Conservation (phyloP, 139 green algal species). For the Nannochloris sp. region DNA sequence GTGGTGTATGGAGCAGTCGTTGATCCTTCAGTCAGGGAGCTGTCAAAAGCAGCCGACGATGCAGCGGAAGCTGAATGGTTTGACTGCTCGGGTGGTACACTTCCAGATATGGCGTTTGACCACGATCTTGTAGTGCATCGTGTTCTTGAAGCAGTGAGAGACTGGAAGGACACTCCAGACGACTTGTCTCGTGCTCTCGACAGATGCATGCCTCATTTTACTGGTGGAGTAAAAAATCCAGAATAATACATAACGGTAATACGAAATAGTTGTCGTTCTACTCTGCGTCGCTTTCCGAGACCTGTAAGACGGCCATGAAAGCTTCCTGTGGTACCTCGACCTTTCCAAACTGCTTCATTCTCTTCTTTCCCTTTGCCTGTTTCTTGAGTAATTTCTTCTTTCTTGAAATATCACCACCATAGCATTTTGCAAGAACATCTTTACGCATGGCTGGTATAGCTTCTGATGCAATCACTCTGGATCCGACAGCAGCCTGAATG, state of each 20-base stretch:
- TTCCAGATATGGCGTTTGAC: conserved; percentile 41
- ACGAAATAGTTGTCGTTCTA: background rate
- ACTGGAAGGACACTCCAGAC: too few species aligned
- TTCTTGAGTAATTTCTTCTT: conserved; percentile 96
- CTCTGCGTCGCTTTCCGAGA: conserved; percentile 14
- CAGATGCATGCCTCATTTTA: background rate
- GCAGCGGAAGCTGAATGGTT: conserved; percentile 12
- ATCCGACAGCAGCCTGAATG: conserved; percentile 80
- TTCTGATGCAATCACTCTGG: conserved; percentile 69
- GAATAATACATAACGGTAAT: background rate
- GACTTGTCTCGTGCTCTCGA: too few species aligned
- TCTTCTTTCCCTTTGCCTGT: conserved; percentile 93
- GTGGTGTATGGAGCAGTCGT: conserved; percentile 74
- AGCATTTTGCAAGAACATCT: conserved; percentile 96
- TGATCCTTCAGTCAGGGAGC: conserved; percentile 31
- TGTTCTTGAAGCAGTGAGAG: conserved; percentile 9
- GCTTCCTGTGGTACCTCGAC: conserved; percentile 90
- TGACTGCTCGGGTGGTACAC: background rate
- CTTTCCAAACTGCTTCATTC: conserved; percentile 78
- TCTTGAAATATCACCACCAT: conserved; percentile 53
- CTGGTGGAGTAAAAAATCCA: conserved; percentile 5
- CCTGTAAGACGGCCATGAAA: conserved; percentile 90
- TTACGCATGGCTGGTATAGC: conserved; percentile 73
- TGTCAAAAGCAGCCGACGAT: conserved; percentile 59
- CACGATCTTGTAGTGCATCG: conserved; percentile 37